Evolutionary conservation across 192 early-diverging fungal species (phyloP).

Genomic region (Piromyces finnis): DNA sequence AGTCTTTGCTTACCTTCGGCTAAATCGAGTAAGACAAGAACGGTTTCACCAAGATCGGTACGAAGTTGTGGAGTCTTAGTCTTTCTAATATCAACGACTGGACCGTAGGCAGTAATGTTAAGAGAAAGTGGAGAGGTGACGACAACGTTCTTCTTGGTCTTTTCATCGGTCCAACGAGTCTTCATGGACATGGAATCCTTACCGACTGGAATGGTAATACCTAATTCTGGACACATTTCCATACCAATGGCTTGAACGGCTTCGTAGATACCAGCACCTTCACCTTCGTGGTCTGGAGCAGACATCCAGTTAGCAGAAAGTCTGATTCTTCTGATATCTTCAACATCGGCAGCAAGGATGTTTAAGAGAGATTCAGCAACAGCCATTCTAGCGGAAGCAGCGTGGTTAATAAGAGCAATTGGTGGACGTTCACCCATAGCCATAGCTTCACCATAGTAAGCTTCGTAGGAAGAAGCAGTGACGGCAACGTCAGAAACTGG

Average conservation of each 20-base stretch:
- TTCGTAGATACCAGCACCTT: conserved; percentile 80
- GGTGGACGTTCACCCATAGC: conserved; percentile 93
- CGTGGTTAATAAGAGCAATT: conserved; percentile 62
- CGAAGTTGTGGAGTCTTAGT: conserved; percentile 80
- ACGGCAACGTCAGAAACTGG: conserved; percentile 96
- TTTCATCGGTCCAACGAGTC: conserved; percentile 58
- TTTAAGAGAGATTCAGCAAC: conserved; percentile 90
- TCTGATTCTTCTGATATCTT: conserved; percentile 39
- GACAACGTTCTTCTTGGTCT: neutral
- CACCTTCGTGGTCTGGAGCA: conserved; percentile 73
- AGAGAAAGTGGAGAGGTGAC: conserved; percentile 84
- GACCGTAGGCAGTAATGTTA: conserved; percentile 82
- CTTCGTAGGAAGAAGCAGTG: conserved; percentile 55
- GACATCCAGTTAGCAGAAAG: conserved; percentile 99
- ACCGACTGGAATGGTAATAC: conserved; percentile 90
- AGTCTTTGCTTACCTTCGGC: conserved; percentile 65
- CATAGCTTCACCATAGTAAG: conserved; percentile 84
- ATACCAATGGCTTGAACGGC: conserved; percentile 86
- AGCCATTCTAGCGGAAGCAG: conserved; percentile 89
- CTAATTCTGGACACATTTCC: conserved; percentile 80
- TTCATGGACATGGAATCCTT: conserved; percentile 99
- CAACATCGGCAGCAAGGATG: conserved; percentile 70
- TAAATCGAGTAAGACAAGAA: conserved; percentile 74
- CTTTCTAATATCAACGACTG: conserved; percentile 64
- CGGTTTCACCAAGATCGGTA: conserved; percentile 20